Evolutionary conservation across 2,329 filamentous ascomycete genomes (phyloP).

Genomic region (Dothistroma septosporum): DNA sequence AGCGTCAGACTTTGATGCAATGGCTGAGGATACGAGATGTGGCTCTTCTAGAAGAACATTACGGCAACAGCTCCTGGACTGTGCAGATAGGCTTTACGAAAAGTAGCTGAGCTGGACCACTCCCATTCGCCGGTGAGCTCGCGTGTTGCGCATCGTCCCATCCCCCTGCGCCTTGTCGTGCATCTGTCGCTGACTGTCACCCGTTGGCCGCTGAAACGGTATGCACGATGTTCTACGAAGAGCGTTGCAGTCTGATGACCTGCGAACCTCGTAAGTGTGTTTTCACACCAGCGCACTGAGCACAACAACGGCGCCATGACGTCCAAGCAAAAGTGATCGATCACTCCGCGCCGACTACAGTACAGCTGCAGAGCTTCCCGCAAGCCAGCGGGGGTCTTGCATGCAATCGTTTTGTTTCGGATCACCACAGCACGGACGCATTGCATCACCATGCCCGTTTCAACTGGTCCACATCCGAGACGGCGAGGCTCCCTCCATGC

Average conservation of each 20-base stretch:
- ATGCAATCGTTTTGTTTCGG: slow-evolving; percentile 15
- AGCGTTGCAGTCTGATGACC: neutral
- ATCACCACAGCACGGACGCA: slow-evolving; percentile 17
- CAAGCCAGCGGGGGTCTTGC: slow-evolving; percentile 18
- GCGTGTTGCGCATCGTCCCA: neutral
- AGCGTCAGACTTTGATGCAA: neutral
- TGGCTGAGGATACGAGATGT: neutral
- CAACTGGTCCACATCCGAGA: slow-evolving; percentile 21
- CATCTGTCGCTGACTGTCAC: neutral
- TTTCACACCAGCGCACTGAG: neutral
- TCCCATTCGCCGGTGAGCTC: slow-evolving; percentile 5
- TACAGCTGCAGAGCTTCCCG: slow-evolving; percentile 8
- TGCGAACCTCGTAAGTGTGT: neutral
- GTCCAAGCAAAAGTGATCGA: neutral
- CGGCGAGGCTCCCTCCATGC: slow-evolving; percentile 22
- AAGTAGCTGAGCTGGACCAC: slow-evolving; percentile 1
- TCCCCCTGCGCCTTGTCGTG: slow-evolving; percentile 1
- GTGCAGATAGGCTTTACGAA: slow-evolving; percentile 1
- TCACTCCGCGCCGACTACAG: neutral
- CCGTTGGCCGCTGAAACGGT: neutral
- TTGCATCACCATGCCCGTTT: slow-evolving; percentile 29
- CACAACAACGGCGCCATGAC: neutral
- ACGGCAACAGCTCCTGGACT: neutral
- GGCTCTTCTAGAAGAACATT: neutral
- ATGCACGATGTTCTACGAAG: neutral